These are phyloP conservation scores for Trifolium subterraneum DNA, from an alignment of 306 rosid genomes.

Conservation along the genomic window DNA sequence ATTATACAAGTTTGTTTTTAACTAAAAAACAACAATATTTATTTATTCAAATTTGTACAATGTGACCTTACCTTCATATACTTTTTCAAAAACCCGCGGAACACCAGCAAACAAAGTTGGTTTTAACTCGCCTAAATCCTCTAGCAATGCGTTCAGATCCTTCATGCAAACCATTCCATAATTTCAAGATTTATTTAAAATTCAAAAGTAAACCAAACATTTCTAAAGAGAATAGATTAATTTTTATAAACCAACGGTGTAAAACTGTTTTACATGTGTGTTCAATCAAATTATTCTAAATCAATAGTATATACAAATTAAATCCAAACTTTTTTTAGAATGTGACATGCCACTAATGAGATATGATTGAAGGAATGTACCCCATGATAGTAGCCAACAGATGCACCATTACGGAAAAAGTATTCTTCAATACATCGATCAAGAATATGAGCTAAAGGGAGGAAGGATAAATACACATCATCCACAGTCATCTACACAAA, in stretches of 20 bases:
- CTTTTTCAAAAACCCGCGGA: constrained; percentile 79
- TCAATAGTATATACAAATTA: no score
- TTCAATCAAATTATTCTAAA: no score
- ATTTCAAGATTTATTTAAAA: not conserved
- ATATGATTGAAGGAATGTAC: constrained; percentile 47
- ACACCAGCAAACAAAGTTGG: constrained; percentile 88
- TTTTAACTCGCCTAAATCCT: constrained; percentile 77
- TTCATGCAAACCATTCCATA: constrained; percentile 45
- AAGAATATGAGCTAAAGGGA: constrained; percentile 86
- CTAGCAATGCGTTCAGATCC: constrained; percentile 75
- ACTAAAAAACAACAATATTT: no score
- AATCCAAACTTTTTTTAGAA: no score
- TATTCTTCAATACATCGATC: constrained; percentile 86
- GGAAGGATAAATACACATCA: constrained; percentile 86
- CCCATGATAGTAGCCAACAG: constrained; percentile 94
- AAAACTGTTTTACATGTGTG: no score
- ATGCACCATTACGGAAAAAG: constrained; percentile 79
- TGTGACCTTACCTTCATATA: constrained; percentile 67
- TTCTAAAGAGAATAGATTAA: no score
- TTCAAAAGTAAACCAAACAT: not conserved
- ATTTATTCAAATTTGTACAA: not conserved
- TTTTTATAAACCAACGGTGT: no score
- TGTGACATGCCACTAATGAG: not conserved
- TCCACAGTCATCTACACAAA: constrained; percentile 66
- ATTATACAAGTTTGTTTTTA: not conserved